Evolutionary conservation across 805 yeast species (phyloP), one percentile per base, ranked within the genome.

Genomic region (Kluyveromyces lactis): DNA sequence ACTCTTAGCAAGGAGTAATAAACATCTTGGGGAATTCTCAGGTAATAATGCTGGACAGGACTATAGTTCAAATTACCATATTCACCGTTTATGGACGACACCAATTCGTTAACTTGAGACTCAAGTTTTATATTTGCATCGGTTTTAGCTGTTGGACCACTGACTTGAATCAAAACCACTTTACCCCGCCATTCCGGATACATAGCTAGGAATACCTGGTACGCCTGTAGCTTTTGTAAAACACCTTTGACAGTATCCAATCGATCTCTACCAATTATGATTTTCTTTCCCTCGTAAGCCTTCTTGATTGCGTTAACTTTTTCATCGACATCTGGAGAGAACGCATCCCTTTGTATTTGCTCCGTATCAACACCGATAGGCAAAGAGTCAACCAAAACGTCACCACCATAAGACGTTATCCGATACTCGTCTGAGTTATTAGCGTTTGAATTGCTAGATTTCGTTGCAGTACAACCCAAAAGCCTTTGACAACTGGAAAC

Each of bases 251-350:
- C 95, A 8, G 81, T 66, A 58, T 92, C 97, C 44, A 92, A 72
- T 44, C 97, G 68, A 58, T 92, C 99, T 58, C 98, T 77, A 23
- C 98, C 98, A 30, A 92, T 82, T 49, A 92, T 84, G 47, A 92
- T 77, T 58, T 81, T 84, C 51, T 79, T 75, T 42, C 71, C 79
- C 19, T 67, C 69, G 52, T 81, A 81, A 27, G 81, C 64, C 42
- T 74, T 72, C 45, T 74, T 71, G 43, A 92, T 74, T 2, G 84
- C 78, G 17, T 66, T 44, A 9, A 84, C 80, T 55, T 85, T 82
- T 18, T 69, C 73, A 44, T 77, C 82, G 34, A 82, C 73, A 23
- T 61, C 55, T 7, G 47, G 34, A 9, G 63, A 59, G 43, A 68
- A 69, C 4, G 72, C 64, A 47, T 83, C 90, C 31, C 67, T 65